Evolutionary conservation across 2,329 filamentous ascomycete genomes (phyloP).

Genomic region (Bisporella sp.): DNA sequence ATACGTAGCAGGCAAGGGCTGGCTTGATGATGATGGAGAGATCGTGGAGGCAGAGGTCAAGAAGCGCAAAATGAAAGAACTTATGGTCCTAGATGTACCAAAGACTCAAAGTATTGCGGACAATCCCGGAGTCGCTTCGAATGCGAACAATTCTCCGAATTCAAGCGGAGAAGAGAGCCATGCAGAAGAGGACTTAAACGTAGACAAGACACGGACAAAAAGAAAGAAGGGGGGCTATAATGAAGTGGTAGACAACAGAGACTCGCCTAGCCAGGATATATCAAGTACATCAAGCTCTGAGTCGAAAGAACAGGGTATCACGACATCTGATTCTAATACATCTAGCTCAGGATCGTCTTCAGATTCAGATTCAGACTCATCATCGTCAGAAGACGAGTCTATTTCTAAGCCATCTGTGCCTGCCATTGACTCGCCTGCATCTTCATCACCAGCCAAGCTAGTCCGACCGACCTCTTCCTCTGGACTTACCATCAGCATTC

Average conservation of each 20-base stretch:
- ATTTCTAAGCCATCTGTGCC: slow-evolving; percentile 9
- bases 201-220: too few species aligned
- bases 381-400: slow-evolving; percentile 6
- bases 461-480: slow-evolving; percentile 35
- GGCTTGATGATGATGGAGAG: slow-evolving; percentile 74
- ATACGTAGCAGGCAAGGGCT: slow-evolving; percentile 80
- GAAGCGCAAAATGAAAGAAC: slow-evolving; percentile 8
- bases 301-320: slow-evolving; percentile 6
- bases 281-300: slow-evolving; percentile 22
- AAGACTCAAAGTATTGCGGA: background rate
- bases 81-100: background rate
- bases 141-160: too few species aligned
- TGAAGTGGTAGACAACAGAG: too few species aligned
- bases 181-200: too few species aligned
- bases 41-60: slow-evolving; percentile 53
- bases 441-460: background rate
- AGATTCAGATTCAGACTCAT: slow-evolving; percentile 9
- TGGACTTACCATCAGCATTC: slow-evolving; percentile 44
- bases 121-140: background rate
- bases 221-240: too few species aligned
- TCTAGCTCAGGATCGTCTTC: slow-evolving; percentile 22
- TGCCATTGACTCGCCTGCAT: slow-evolving; percentile 3
- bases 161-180: slow-evolving; percentile 15
- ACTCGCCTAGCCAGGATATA: slow-evolving; percentile 4
- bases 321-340: slow-evolving; percentile 11